Base-by-base conservation (phyloP, 2,329 filamentous ascomycete genomes). In the Phialocephala sp. region DNA sequence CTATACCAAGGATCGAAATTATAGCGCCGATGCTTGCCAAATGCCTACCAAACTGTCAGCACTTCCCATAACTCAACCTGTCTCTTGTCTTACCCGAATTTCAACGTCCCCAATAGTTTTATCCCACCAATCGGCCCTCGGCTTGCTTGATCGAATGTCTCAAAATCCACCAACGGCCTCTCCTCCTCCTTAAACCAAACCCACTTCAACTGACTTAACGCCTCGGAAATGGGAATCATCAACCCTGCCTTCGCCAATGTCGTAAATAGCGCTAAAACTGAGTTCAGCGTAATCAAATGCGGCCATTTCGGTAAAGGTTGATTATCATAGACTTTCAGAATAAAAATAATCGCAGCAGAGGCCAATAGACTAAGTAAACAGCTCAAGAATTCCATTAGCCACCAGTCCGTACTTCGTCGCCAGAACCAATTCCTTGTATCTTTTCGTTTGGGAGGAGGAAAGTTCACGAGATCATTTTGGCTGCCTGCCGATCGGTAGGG, bases 121-220 rank as follows among this genome's bases (percentile, higher is more conserved):
- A 73, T 59, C 8, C 73, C 72, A 4, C 77, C 76, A 65, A 71
- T 69, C 1, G 74, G 68, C 4, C 77, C 76, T 57, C 76, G 71
- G 66, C 74, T 77, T 9, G 77, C 77, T 12, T 74, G 67, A 68
- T 79, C 77, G 27, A 77, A 72, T 4, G 69, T 59, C 5, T 73
- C 68, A 47, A 79, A 70, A 64, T 79, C 76, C 41, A 71, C 72
- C 39, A 78, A 45, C 50, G 72, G 71, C 43, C 73, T 71, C 20
- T 65, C 67, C 54, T 37, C 63, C 59, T 59, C 70, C 22, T 14
- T 41, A 57, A 77, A 78, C 75, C 76, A 78, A 1, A 74, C 70
- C 76, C 76, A 78, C 65, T 79, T 78, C 9, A 77, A 64, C 60
- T 77, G 77, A 14, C 73, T 72, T 22, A 78, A 57, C 14, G 66